Conservation (phyloP, 495 filamentous ascomycete genomes). For the Penicillium pulvis region DNA sequence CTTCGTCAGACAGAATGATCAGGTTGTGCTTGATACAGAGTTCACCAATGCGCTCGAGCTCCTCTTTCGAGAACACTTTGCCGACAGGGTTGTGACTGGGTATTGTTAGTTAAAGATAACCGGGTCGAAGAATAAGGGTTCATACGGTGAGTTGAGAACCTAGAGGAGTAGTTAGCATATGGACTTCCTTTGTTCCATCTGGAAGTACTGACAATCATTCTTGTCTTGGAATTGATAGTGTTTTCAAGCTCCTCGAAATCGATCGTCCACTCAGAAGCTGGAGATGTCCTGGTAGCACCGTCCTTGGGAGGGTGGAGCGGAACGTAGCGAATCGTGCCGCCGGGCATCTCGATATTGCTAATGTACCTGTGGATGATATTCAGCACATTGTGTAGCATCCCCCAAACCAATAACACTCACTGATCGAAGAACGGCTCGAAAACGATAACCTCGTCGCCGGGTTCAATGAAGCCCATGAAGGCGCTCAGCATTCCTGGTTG, state of each 20-base stretch:
- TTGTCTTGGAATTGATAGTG: slow-evolving; percentile 82
- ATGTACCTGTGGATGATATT: slow-evolving; percentile 64
- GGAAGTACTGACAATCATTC: slow-evolving; percentile 79
- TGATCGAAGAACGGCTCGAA: slow-evolving; percentile 99
- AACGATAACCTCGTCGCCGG: slow-evolving; percentile 92
- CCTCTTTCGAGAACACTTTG: slow-evolving; percentile 84
- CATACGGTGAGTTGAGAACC: slow-evolving; percentile 51
- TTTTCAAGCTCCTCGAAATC: slow-evolving; percentile 81
- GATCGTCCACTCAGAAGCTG: slow-evolving; percentile 85
- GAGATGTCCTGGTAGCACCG: slow-evolving; percentile 74
- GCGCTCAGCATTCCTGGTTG: slow-evolving; percentile 73
- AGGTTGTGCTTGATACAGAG: slow-evolving; percentile 93
- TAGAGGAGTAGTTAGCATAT: slow-evolving; percentile 9
- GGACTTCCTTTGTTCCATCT: not conserved
- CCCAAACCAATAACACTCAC: slow-evolving; percentile 45
- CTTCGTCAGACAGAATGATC: slow-evolving; percentile 93
- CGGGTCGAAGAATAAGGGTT: not conserved
- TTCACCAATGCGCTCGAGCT: slow-evolving; percentile 83
- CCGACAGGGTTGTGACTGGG: slow-evolving; percentile 92
- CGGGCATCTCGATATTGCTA: slow-evolving; percentile 96
- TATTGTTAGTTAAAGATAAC: slow-evolving; percentile 5
- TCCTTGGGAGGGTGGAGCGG: slow-evolving; percentile 89
- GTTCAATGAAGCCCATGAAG: slow-evolving; percentile 96
- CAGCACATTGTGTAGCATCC: slow-evolving; percentile 3
- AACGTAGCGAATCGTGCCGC: slow-evolving; percentile 90